Evolutionary conservation across 768 basidiomycete species (phyloP), one percentile per base, ranked within the genome.

Genomic region (Boletus rufocinnamomeus): DNA sequence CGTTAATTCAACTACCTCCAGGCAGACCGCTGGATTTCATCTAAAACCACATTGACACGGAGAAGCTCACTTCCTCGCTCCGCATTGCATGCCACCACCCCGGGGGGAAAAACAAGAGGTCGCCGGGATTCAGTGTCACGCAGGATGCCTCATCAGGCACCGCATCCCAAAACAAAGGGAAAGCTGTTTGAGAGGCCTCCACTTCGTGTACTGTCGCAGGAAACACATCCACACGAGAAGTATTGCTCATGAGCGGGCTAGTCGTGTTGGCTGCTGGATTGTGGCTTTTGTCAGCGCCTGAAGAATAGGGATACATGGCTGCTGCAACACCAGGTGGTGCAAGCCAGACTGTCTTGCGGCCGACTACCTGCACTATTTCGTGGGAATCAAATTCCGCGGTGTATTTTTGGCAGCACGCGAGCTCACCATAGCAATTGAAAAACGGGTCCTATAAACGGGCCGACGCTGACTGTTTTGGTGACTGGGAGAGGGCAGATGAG

Each of bases 71-170:
- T 25, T 83, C 82, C 74, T 92, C 91, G 72, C 86, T 88, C 62
- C 86, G 83, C 89, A 93, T 91, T 19, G 88, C 89, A 72, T 96
- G 93, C 93, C 93, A 96, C 93, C 93, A 96, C 30, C 91, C 87
- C 5, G 91, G 89, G 21, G 96, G 96, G 63, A 98, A 87, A 69
- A 91, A 89, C 46, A 98, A 76, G 45, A 95, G 56, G 73, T 98
- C 96, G 0, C 95, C 96, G 1, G 94, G 87, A 54, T 80, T 75
- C 2, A 98, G 77, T 1, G 84, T 84, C 34, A 81, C 82, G 49
- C 78, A 78, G 73, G 82, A 79, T 2, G 93, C 87, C 23, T 74
- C 51, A 9, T 85, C 85, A 25, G 81, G 79, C 23, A 88, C 91
- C 0, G 79, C 57, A 19, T 75, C 63, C 73, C 77, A 77, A 67